Evolutionary conservation across 164 flowering plant genomes (phyloP).

Genomic region (Magnolia officinalis): DNA sequence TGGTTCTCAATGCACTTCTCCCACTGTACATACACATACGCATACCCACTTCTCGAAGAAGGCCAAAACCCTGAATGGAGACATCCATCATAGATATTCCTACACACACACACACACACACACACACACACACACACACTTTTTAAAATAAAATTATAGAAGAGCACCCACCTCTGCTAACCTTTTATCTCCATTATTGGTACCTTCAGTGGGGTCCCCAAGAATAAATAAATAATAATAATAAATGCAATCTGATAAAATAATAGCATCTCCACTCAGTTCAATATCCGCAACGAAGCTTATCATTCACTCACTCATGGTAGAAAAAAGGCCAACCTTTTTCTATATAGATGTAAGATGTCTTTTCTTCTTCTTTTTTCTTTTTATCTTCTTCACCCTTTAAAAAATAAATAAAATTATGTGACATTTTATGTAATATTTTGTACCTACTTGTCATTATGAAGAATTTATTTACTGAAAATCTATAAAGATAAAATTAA

Average conservation of each 20-base stretch:
- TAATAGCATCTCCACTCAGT: slow-evolving; percentile 20
- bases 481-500: background rate
- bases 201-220: slow-evolving; percentile 16
- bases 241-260: slow-evolving; percentile 2
- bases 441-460: background rate
- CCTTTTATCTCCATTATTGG: slow-evolving; percentile 28
- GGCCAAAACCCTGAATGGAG: slow-evolving; percentile 16
- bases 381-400: background rate
- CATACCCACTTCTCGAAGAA: slow-evolving; percentile 26
- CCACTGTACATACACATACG: slow-evolving; percentile 22
- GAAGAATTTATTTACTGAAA: background rate
- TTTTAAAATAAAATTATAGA: background rate
- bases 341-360: background rate
- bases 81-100: slow-evolving; percentile 22
- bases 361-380: background rate
- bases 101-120: background rate
- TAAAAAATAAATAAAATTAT: background rate
- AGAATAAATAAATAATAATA: too few species aligned
- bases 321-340: background rate
- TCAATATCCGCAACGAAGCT: slow-evolving; percentile 6
- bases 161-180: slow-evolving; percentile 8
- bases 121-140: too few species aligned
- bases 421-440: background rate
- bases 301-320: slow-evolving; percentile 5
- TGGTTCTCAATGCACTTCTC: slow-evolving; percentile 25